Conservation (phyloP, 2,329 filamentous ascomycete genomes). For the Xylaria sp. region DNA sequence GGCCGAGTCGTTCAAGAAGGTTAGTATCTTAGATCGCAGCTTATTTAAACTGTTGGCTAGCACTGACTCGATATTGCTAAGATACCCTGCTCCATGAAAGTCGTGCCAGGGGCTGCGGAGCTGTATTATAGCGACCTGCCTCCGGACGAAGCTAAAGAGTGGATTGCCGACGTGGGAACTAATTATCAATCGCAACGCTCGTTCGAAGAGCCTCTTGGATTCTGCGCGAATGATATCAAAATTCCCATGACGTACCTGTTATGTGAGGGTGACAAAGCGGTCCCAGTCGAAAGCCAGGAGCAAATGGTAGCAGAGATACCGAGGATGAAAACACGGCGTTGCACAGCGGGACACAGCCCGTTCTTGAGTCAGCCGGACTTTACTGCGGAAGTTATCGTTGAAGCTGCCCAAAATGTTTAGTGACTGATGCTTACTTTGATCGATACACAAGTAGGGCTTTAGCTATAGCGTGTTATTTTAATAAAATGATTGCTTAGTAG, state of each 20-base stretch:
- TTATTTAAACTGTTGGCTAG: neutral
- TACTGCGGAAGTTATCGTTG: slow-evolving; percentile 22
- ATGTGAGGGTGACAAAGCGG: slow-evolving; percentile 19
- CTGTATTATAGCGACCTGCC: slow-evolving; percentile 31
- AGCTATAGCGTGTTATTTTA: neutral
- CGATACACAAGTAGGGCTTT: neutral
- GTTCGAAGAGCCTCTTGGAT: slow-evolving; percentile 25
- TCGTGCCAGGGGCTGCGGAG: slow-evolving; percentile 8
- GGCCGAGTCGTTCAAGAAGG: slow-evolving; percentile 9
- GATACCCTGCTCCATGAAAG: slow-evolving; percentile 10
- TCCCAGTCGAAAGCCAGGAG: slow-evolving; percentile 24
- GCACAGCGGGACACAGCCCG: slow-evolving; percentile 29
- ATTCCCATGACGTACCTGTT: slow-evolving; percentile 32
- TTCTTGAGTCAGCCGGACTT: slow-evolving; percentile 30
- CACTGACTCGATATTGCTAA: neutral
- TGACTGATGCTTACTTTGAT: neutral
- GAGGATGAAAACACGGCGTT: slow-evolving; percentile 25
- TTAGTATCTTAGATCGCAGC: neutral
- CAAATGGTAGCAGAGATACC: slow-evolving; percentile 21
- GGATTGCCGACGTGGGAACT: slow-evolving; percentile 6
- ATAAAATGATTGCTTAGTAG: neutral
- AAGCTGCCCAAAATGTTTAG: slow-evolving; percentile 10
- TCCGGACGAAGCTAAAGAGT: slow-evolving; percentile 15
- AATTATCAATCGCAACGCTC: slow-evolving; percentile 29
- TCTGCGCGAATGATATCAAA: slow-evolving; percentile 27